Evolutionary conservation across 805 yeast genomes (phyloP).

Genomic region (Saccharomycopsis schoenii): DNA sequence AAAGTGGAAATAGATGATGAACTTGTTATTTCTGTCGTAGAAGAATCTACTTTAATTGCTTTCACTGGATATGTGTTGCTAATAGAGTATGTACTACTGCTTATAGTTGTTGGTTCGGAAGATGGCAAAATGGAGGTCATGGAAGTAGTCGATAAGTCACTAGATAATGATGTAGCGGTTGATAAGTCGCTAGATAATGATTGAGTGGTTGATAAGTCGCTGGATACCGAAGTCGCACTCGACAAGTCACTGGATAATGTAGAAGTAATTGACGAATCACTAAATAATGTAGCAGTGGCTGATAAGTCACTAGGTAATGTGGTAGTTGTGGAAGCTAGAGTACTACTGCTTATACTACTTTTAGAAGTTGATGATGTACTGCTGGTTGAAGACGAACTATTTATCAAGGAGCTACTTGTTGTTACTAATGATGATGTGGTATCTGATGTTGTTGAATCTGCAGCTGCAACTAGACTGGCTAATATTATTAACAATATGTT

Average conservation of each 20-base stretch:
- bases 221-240: not conserved
- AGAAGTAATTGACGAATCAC: too few relatives aligned
- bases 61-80: too few relatives aligned
- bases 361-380: too few relatives aligned
- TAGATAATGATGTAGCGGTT: not conserved
- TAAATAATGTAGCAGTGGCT: not conserved
- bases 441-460: not conserved
- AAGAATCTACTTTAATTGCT: not conserved
- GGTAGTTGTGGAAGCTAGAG: not conserved
- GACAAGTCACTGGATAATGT: too few relatives aligned
- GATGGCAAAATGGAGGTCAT: not conserved
- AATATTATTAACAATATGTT: not conserved
- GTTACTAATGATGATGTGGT: not conserved
- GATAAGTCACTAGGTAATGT: too few relatives aligned
- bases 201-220: not conserved
- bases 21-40: not conserved
- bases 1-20: not conserved
- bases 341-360: too few relatives aligned
- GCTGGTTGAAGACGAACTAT: not conserved
- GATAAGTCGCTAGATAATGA: too few relatives aligned
- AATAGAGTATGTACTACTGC: not conserved
- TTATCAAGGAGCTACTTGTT: not conserved
- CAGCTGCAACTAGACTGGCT: not conserved
- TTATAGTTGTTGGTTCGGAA: not conserved
- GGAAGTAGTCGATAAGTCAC: not conserved